Evolutionary conservation across 768 basidiomycete genomes (phyloP).

Genomic region (Termitomyces sp.): DNA sequence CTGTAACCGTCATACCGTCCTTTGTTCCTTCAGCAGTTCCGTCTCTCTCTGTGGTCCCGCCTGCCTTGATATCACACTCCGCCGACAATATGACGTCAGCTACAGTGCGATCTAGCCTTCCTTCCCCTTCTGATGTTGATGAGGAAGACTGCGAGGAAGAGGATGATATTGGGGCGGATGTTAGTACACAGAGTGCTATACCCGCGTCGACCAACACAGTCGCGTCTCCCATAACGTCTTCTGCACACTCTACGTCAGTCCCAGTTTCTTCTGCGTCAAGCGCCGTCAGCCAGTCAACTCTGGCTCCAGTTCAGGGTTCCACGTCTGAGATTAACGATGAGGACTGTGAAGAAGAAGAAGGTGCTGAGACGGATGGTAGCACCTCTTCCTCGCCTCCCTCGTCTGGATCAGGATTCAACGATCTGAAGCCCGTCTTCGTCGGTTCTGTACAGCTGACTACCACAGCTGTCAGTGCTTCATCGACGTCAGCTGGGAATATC

Average conservation of each 20-base stretch:
- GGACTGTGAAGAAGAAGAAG: constrained; percentile 1
- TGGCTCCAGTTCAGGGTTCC: not conserved
- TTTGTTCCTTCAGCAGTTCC: not conserved
- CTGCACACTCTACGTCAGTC: not conserved
- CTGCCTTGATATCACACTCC: not conserved
- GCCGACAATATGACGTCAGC: not conserved
- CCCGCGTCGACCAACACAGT: not conserved
- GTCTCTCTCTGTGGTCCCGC: not conserved
- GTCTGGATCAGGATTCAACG: not conserved
- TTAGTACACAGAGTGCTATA: not conserved
- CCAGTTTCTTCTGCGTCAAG: not conserved
- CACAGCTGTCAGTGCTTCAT: not conserved
- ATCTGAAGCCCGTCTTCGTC: not conserved
- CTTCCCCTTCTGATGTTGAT: not conserved
- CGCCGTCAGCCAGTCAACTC: not conserved
- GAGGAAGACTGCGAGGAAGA: constrained; percentile 2
- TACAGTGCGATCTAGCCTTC: not conserved
- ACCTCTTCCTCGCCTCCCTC: not conserved
- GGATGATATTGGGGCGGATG: not conserved
- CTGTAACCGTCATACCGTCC: not conserved
- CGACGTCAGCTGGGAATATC: not conserved
- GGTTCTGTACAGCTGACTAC: not conserved
- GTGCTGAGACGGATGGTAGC: not conserved
- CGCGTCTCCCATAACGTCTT: not conserved
- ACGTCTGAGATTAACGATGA: not conserved